phyloP scores from a whole-genome alignment of 2,329 filamentous ascomycete species.

The Pezicula radicicola region DNA sequence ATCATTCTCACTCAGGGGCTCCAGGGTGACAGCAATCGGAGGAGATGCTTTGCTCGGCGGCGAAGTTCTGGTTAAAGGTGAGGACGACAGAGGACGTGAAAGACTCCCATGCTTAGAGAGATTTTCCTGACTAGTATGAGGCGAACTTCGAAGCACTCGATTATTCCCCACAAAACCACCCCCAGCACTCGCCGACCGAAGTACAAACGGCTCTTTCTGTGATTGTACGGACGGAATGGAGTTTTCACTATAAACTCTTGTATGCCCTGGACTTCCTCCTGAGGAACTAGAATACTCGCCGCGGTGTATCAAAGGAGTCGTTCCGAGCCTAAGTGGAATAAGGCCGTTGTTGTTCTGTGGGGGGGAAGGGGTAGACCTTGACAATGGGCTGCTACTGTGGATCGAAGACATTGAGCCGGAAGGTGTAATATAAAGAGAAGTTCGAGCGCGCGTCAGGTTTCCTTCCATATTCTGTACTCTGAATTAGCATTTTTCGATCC shows the following conservation, averaged over 20 bases:
- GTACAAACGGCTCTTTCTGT: conserved; percentile 40
- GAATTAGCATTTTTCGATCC: not conserved
- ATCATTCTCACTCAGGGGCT: conserved; percentile 53
- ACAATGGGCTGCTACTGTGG: conserved; percentile 32
- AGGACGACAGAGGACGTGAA: not conserved
- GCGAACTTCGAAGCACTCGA: conserved; percentile 19
- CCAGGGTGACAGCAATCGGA: conserved; percentile 34
- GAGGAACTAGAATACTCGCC: conserved; percentile 18
- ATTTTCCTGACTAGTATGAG: conserved; percentile 3
- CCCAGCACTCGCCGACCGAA: conserved; percentile 62
- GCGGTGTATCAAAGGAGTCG: conserved; percentile 20
- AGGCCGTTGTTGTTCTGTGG: conserved; percentile 12
- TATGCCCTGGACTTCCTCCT: conserved; percentile 45
- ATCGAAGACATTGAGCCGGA: conserved; percentile 45
- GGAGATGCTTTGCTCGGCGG: conserved; percentile 18
- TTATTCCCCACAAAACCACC: conserved; percentile 41
- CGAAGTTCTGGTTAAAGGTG: conserved; percentile 5
- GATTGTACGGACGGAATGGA: conserved; percentile 41
- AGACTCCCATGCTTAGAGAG: not conserved
- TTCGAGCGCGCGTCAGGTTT: conserved; percentile 77
- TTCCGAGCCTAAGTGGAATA: conserved; percentile 14
- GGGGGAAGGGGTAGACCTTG: conserved; percentile 28
- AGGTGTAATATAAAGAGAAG: conserved; percentile 55
- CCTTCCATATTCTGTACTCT: conserved; percentile 79
- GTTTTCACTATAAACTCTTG: conserved; percentile 60